Base-by-base conservation (phyloP, 495 filamentous ascomycete species). In the Neurospora sp. region DNA sequence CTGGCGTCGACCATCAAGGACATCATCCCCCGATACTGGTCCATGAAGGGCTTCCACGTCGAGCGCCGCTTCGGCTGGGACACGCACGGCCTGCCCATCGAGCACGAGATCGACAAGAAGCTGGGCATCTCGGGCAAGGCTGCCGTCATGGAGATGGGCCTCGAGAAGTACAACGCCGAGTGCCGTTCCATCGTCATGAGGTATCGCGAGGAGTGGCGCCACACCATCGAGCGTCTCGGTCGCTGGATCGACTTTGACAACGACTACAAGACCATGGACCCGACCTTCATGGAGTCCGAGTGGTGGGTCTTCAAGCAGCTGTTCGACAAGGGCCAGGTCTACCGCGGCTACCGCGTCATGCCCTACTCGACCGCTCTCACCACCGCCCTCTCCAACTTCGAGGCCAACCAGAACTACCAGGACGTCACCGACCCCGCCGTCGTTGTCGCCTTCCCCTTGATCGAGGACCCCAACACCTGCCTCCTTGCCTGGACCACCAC, bases 181-280 rank as follows among this genome's bases (percentile, higher is more conserved):
- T 99, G 96, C 80, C 87, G 90, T 70, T 90, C 92, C 68, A 98
- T 98, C 81, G 96, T 98, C 73, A 97, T 98, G 94, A 88, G 92
- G 75, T 99, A 90, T 80, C 89, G 93, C 31, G 83, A 86, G 9
- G 96, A 98, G 82, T 99, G 96, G 96, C 88, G 93, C 71, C 83
- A 91, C 73, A 97, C 93, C 20, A 93, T 99, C 73, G 93, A 97
- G 72, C 83, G 96, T 61, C 83, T 99, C 38, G 96, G 96, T 65
- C 92, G 96, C 71, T 99, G 96, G 96, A 94, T 98, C 76, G 96
- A 99, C 82, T 97, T 98, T 73, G 96, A 98, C 82, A 96, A 97
- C 78, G 94, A 97, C 78, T 98, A 98, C 86, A 98, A 98, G 91
- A 96, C 93, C 16, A 97, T 97, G 94, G 91, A 98, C 81, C 84